Percentiles rank a stretch among this genome's conserved stretches.
These are phyloP conservation scores for Fusarium domesticum DNA, from an alignment of 2,329 filamentous ascomycete genomes.

Conservation along the genomic window DNA sequence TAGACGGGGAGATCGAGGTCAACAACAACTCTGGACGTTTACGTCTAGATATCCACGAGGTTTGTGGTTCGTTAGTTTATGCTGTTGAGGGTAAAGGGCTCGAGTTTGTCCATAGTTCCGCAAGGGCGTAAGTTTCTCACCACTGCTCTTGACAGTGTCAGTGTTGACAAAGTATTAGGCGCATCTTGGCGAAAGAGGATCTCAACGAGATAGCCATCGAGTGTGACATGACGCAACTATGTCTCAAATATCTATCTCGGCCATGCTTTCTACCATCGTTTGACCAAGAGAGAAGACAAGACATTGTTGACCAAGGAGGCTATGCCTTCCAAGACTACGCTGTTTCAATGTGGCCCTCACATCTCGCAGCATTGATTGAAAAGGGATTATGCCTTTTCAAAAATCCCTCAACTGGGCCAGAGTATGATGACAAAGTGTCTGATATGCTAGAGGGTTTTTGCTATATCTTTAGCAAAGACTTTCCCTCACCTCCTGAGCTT, in stretches of 20 bases:
- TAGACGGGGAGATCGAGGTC: slow-evolving; percentile 5
- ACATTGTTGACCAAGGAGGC: slow-evolving; percentile 24
- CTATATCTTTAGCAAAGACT: neutral
- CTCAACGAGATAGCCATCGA: slow-evolving; percentile 17
- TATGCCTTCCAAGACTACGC: slow-evolving; percentile 40
- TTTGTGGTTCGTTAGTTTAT: slow-evolving; percentile 39
- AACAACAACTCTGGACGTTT: slow-evolving; percentile 23
- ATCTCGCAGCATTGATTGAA: neutral
- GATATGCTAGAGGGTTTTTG: neutral
- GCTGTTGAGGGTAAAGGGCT: slow-evolving; percentile 31
- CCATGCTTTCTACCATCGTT: slow-evolving; percentile 29
- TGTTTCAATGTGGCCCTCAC: neutral
- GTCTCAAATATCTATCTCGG: slow-evolving; percentile 35
- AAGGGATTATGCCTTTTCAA: slow-evolving; percentile 1
- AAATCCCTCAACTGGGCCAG: neutral
- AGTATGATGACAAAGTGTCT: neutral
- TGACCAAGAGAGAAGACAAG: slow-evolving; percentile 5
- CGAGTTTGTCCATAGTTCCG: slow-evolving; percentile 39
- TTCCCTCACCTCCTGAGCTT: neutral
- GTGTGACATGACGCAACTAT: slow-evolving; percentile 18
- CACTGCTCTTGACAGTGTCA: neutral
- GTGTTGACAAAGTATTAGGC: slow-evolving; percentile 4
- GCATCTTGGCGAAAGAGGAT: slow-evolving; percentile 25
- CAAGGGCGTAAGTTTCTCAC: slow-evolving; percentile 29
- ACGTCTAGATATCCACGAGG: slow-evolving; percentile 27